phyloP scores from a whole-genome alignment of 345 rosid genomes.

The Turnera subulata region DNA sequence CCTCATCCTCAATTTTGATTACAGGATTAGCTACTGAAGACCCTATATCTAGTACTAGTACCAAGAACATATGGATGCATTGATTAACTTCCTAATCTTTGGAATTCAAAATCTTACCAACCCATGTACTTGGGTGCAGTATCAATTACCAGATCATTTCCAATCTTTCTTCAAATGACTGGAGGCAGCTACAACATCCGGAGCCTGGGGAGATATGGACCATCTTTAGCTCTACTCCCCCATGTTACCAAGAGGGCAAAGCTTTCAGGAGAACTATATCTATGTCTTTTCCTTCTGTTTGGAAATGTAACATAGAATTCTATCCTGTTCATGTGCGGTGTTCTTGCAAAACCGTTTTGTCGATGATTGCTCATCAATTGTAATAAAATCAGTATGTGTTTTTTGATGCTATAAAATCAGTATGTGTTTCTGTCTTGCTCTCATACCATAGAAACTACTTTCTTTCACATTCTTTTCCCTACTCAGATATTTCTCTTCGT shows the following conservation, averaged over 20 bases:
- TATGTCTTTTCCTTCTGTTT: slow-evolving; percentile 6
- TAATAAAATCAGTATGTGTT: neutral
- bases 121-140: slow-evolving; percentile 23
- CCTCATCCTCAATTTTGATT: neutral
- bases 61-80: too few relatives aligned
- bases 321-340: neutral
- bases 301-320: slow-evolving; percentile 5
- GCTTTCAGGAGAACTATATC: slow-evolving; percentile 12
- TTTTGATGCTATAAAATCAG: neutral
- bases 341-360: neutral
- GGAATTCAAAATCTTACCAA: neutral
- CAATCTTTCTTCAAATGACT: slow-evolving; percentile 23
- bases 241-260: neutral
- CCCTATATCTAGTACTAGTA: too few relatives aligned
- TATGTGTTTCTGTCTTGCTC: neutral
- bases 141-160: slow-evolving; percentile 28
- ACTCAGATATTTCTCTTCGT: too few relatives aligned
- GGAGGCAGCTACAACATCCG: slow-evolving; percentile 19
- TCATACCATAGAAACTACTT: too few relatives aligned
- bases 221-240: too few relatives aligned
- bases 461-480: neutral
- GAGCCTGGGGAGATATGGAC: too few relatives aligned
- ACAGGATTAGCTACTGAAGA: too few relatives aligned
- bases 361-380: neutral
- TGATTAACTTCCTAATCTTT: neutral